phyloP scores from a whole-genome alignment of 1,139 yeast species.

The Meyerozyma elateridarum region DNA sequence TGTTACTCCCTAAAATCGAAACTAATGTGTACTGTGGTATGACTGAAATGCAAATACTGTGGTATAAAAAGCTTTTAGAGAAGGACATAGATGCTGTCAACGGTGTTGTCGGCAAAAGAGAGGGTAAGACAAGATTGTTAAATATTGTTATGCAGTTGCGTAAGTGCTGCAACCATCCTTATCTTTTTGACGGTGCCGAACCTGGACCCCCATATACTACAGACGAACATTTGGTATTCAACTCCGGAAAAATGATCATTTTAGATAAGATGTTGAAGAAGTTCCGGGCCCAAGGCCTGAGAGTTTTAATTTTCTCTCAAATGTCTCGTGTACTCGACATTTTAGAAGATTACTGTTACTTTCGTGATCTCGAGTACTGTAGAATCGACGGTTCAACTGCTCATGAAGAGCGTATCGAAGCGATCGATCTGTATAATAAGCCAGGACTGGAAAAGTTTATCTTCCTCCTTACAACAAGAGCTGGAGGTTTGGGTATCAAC shows the following conservation, averaged over 20 bases:
- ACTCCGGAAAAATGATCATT: constrained; percentile 87
- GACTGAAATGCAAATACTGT: constrained; percentile 88
- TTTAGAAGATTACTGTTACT: constrained; percentile 84
- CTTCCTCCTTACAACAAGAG: constrained; percentile 88
- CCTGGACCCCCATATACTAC: constrained; percentile 99
- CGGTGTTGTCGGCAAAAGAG: constrained; percentile 83
- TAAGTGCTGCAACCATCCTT: constrained; percentile 96
- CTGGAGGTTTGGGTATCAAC: constrained; percentile 98
- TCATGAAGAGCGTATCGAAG: constrained; percentile 87
- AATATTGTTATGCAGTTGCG: constrained; percentile 96
- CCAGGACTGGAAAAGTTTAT: constrained; percentile 81
- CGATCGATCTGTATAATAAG: constrained; percentile 86
- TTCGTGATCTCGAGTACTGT: constrained; percentile 81
- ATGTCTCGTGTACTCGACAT: constrained; percentile 92
- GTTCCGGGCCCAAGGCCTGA: constrained; percentile 71
- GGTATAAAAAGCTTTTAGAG: constrained; percentile 86
- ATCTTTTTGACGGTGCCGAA: constrained; percentile 95
- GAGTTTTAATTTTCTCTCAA: constrained; percentile 90
- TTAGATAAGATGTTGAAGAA: constrained; percentile 77
- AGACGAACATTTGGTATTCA: constrained; percentile 85
- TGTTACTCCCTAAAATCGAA: constrained; percentile 86
- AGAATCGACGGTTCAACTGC: constrained; percentile 94
- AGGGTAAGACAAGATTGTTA: constrained; percentile 82
- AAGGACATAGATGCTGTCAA: constrained; percentile 96
- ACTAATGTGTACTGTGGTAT: constrained; percentile 86